Base-by-base conservation (phyloP, 2,329 filamentous ascomycete species). In the Calonectria montana region DNA sequence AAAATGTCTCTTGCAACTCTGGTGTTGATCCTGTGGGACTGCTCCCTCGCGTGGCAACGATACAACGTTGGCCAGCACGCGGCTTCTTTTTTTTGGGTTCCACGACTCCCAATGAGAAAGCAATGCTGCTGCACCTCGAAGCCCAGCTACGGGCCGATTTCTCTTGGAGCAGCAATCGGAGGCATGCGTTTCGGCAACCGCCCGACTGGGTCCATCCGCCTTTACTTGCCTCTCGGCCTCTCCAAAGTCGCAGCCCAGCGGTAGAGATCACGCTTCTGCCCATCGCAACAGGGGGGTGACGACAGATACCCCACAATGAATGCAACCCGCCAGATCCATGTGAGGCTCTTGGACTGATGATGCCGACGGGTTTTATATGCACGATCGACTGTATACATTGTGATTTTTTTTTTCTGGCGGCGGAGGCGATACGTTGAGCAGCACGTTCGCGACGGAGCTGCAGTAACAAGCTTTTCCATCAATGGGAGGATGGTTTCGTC, bases 1-100 rank as follows among this genome's bases (percentile, higher is more conserved):
- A 12, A 37, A 37, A 35, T 23, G 12, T 18, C 39, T 12, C 27
- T 39, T 57, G 53, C 29, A 45, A 2, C 7, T 37, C 12, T 57
- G 31, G 31, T n/a, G 53, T 57, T 57, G 53, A 57, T 57, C 31
- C 31, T 57, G 53, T 57, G 53, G 53, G 53, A 57, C 31, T 57
- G 12, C 18, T 25, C 15, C 13, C n/a, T n/a, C 27, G 18, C 37
- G 12, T n/a, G n/a, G 12, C 27, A 13, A 23, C 45, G 45, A 45
- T 45, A 45, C 41, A 45, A 45, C 31, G 31, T n/a, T 57, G 31
- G 31, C 4, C 6, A 5, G 4, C 35, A 10, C n/a, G 21, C 47
- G 3, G 18, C 27, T 53, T 18, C 18, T 27, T 55, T 29, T 47
- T 53, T 35, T 35, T 29, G 53, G 53, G n/a, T 57, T 57, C 53